phyloP scores from a whole-genome alignment of 2,329 filamentous ascomycete species.

The Bipolaris sorokiniana region DNA sequence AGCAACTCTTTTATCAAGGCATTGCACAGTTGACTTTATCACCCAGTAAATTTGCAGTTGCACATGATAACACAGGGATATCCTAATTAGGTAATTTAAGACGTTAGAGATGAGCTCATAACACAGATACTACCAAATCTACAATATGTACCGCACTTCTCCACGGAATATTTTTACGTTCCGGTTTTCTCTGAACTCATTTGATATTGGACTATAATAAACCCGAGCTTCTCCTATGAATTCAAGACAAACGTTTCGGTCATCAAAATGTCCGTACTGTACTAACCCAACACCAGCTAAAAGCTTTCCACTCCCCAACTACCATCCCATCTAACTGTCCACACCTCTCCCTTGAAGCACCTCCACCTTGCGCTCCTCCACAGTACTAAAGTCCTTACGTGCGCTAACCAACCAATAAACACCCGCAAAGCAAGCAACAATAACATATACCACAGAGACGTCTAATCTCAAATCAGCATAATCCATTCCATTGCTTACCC shows the following conservation, averaged over 20 bases:
- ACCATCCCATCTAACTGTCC: no score
- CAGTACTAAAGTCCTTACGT: conserved; percentile 40
- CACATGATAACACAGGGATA: no score
- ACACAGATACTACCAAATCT: not conserved
- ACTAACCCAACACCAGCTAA: no score
- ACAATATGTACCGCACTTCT: not conserved
- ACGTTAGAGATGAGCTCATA: not conserved
- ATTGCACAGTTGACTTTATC: not conserved
- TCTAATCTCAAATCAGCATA: conserved; percentile 3
- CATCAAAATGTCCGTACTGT: no score
- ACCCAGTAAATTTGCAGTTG: no score
- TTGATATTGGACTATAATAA: no score
- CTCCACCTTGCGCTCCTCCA: conserved; percentile 35
- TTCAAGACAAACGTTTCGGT: no score
- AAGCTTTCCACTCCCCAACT: no score
- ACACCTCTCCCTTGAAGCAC: conserved; percentile 5
- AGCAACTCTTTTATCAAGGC: conserved; percentile 6
- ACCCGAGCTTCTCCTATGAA: no score
- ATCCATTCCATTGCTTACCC: conserved; percentile 14
- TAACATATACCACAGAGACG: conserved; percentile 27
- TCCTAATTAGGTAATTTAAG: no score
- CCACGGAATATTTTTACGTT: no score
- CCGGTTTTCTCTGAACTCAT: no score
- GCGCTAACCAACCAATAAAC: conserved; percentile 41
- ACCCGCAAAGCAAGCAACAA: conserved; percentile 36